These are phyloP conservation scores for Citrus glauca DNA, from an alignment of 345 rosid genomes.

Conservation along the genomic window DNA sequence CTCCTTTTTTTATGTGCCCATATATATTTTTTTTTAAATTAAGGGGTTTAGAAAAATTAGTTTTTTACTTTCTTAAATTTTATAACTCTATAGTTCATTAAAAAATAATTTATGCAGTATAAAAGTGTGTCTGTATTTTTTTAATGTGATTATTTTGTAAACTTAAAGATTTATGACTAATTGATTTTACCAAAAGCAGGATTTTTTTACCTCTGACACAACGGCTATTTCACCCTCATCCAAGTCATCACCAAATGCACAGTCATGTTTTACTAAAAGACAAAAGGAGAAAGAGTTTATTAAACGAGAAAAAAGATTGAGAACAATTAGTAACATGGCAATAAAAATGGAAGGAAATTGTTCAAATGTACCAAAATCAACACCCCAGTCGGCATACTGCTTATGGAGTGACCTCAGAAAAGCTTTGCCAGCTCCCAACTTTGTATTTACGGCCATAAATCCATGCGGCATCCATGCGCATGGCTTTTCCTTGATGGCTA, in stretches of 20 bases:
- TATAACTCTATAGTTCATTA: no score
- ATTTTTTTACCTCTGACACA: constrained; percentile 60
- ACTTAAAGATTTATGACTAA: background rate
- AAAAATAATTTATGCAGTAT: no score
- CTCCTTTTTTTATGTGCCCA: no score
- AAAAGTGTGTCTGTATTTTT: no score
- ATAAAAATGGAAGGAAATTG: background rate
- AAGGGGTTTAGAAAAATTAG: rapidly evolving
- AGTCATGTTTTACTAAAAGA: constrained; percentile 76
- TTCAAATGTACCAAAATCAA: constrained; percentile 63
- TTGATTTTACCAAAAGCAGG: background rate
- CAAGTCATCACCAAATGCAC: constrained; percentile 80
- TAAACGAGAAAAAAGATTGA: background rate
- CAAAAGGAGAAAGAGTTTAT: background rate
- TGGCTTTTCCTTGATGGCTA: constrained; percentile 72
- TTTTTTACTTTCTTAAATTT: no score
- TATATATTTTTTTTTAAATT: no score
- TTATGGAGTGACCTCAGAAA: constrained; percentile 78
- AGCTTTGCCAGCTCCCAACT: constrained; percentile 67
- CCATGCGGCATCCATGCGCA: constrained; percentile 91
- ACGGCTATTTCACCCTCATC: constrained; percentile 55
- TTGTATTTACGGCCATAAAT: constrained; percentile 77
- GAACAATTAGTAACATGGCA: background rate
- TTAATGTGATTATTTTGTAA: no score
- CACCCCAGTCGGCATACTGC: constrained; percentile 88